A percentile compares a stretch with the other conserved stretches of the same genome.
Conservation (phyloP, 306 rosid genomes). For the Benincasa hispida region DNA sequence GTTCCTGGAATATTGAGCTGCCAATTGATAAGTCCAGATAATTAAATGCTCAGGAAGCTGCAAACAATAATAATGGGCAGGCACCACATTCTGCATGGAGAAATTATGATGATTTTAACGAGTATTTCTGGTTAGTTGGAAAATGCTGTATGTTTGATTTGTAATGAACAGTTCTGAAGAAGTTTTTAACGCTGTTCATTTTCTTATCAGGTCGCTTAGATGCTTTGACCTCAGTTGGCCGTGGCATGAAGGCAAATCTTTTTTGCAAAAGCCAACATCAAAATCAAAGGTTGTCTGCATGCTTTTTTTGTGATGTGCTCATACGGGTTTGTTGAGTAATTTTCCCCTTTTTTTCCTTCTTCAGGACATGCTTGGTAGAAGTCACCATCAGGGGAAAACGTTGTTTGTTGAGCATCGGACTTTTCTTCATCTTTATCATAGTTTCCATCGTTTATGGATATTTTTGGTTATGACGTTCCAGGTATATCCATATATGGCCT, state of each 20-base stretch:
- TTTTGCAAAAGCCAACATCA: conserved; percentile 61
- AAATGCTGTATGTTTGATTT: not conserved
- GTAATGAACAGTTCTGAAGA: not conserved
- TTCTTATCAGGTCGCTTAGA: conserved; percentile 53
- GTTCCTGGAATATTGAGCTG: not conserved
- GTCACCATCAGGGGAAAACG: conserved; percentile 67
- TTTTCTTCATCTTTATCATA: conserved; percentile 88
- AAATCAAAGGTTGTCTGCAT: conserved; percentile 54
- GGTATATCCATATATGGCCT: conserved; percentile 46
- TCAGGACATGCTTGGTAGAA: conserved; percentile 48
- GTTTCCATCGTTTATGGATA: conserved; percentile 92
- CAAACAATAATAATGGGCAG: conserved; percentile 64
- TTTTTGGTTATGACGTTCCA: conserved; percentile 96
- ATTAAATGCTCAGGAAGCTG: conserved; percentile 61
- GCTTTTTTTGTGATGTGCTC: too few species aligned
- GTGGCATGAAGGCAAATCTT: conserved; percentile 42
- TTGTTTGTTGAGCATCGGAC: conserved; percentile 96
- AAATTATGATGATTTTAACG: conserved; percentile 93
- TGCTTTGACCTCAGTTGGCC: conserved; percentile 98
- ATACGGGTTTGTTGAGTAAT: not conserved
- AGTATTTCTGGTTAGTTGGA: conserved; percentile 69
- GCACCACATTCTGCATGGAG: conserved; percentile 98
- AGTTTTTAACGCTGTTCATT: not conserved
- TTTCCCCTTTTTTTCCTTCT: not conserved
- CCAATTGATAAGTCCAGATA: conserved; percentile 3